Evolutionary conservation across 495 filamentous ascomycete species (phyloP).

Genomic region (Podospora conica): DNA sequence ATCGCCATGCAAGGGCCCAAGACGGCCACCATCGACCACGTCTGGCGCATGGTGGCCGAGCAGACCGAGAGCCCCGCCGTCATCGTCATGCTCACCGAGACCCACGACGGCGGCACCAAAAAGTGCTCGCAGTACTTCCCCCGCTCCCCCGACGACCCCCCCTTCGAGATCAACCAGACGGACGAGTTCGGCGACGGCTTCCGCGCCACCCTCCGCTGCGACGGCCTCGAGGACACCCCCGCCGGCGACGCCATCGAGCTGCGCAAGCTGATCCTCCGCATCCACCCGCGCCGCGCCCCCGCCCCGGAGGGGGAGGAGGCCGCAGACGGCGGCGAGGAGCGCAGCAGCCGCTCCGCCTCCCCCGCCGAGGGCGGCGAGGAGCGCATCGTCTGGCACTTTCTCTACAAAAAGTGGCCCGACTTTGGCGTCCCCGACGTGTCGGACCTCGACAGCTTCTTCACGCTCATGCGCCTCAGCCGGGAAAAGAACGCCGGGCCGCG

Average conservation of each 20-base stretch:
- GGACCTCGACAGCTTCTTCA: conserved; percentile 70
- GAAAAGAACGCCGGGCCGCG: conserved; percentile 56
- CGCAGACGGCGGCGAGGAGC: neutral
- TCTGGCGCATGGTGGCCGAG: conserved; percentile 95
- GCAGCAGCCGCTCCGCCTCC: neutral
- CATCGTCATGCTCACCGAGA: conserved; percentile 94
- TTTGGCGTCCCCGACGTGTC: conserved; percentile 78
- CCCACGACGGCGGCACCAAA: conserved; percentile 70
- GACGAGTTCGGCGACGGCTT: conserved; percentile 62
- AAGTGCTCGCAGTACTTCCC: conserved; percentile 96
- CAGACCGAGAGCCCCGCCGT: conserved; percentile 74
- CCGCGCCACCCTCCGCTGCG: conserved; percentile 46
- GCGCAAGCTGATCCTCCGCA: conserved; percentile 47
- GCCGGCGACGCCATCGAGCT: conserved; percentile 48
- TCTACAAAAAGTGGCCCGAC: conserved; percentile 93
- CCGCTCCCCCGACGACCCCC: conserved; percentile 45
- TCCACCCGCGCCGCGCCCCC: conserved; percentile 17
- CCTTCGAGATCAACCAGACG: conserved; percentile 47
- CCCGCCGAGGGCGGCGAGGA: conserved; percentile 34
- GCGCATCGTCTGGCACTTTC: conserved; percentile 78
- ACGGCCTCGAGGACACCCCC: conserved; percentile 42
- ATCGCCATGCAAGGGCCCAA: conserved; percentile 78
- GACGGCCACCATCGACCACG: conserved; percentile 59
- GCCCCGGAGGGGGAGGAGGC: neutral
- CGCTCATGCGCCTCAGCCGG: conserved; percentile 68